Percentiles rank a stretch among this genome's conserved stretches.
These are phyloP conservation scores for Clathrus columnatus DNA, from an alignment of 768 basidiomycete genomes.

Conservation along the genomic window DNA sequence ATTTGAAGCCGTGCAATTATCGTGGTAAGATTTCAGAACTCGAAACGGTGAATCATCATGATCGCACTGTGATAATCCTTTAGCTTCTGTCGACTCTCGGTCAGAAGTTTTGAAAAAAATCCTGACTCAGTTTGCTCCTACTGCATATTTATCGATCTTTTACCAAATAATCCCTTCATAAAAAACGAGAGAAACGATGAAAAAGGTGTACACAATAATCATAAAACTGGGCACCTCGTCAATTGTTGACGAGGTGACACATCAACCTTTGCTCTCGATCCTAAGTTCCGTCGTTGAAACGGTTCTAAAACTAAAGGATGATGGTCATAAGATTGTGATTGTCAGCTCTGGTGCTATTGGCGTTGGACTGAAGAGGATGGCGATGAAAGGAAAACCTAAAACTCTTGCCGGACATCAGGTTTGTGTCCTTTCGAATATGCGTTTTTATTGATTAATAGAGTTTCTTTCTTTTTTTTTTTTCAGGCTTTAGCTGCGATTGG, in stretches of 20 bases:
- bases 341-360: slow-evolving; percentile 98
- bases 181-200: neutral
- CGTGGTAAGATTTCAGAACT: too few species aligned
- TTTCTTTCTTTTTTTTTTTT: slow-evolving; percentile 1
- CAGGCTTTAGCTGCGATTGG: slow-evolving; percentile 96
- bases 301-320: slow-evolving; percentile 61
- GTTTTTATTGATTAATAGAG: neutral
- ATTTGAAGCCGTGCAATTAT: too few species aligned
- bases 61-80: too few species aligned
- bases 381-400: slow-evolving; percentile 69
- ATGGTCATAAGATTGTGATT: slow-evolving; percentile 91
- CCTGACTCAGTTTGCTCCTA: too few species aligned
- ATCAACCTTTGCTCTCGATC: slow-evolving; percentile 84
- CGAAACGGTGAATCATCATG: too few species aligned
- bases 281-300: slow-evolving; percentile 91
- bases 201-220: slow-evolving; percentile 51
- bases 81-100: too few species aligned
- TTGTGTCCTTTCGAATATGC: slow-evolving; percentile 18
- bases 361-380: slow-evolving; percentile 90
- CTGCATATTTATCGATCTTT: too few species aligned
- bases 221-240: slow-evolving; percentile 93
- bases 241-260: slow-evolving; percentile 90
- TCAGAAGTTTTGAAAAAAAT: too few species aligned
- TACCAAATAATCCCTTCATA: too few species aligned
- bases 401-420: slow-evolving; percentile 88